Percentiles rank a stretch among this genome's conserved stretches.
phyloP scores from a whole-genome alignment of 306 rosid species.

The Oxytropis ochrocephala region DNA sequence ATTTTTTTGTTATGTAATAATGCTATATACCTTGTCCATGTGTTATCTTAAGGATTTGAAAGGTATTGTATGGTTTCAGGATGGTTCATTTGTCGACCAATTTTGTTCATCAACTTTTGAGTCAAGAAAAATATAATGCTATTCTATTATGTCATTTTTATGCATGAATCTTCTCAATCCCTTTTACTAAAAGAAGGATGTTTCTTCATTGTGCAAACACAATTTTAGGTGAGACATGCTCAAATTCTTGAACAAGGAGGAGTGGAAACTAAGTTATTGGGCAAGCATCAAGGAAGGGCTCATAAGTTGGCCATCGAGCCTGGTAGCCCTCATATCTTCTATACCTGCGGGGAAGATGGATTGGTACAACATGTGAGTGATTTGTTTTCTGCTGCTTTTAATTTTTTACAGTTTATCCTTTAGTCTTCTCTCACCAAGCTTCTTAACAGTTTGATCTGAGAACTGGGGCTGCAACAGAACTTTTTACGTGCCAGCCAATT shows the following conservation, averaged over 20 bases:
- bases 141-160: neutral
- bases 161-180: neutral
- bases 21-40: neutral
- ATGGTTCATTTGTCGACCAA: neutral
- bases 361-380: constrained; percentile 85
- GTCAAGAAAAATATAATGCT: neutral
- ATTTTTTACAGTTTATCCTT: neutral
- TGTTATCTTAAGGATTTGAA: neutral
- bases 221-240: constrained; percentile 77
- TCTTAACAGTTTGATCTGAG: constrained; percentile 84
- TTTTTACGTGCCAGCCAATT: constrained; percentile 66
- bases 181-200: constrained; percentile 9
- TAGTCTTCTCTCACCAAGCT: constrained; percentile 6
- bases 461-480: constrained; percentile 55
- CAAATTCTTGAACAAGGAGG: constrained; percentile 48
- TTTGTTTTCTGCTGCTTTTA: constrained; percentile 6
- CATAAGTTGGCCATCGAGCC: constrained; percentile 97
- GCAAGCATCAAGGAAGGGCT: constrained; percentile 65
- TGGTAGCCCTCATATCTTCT: constrained; percentile 89
- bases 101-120: neutral
- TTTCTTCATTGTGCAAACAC: constrained; percentile 12
- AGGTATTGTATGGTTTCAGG: neutral
- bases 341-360: constrained; percentile 98
- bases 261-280: constrained; percentile 52
- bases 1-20: neutral